Conservation (phyloP, 805 yeast genomes). For the Wickerhamiella dianesei region DNA sequence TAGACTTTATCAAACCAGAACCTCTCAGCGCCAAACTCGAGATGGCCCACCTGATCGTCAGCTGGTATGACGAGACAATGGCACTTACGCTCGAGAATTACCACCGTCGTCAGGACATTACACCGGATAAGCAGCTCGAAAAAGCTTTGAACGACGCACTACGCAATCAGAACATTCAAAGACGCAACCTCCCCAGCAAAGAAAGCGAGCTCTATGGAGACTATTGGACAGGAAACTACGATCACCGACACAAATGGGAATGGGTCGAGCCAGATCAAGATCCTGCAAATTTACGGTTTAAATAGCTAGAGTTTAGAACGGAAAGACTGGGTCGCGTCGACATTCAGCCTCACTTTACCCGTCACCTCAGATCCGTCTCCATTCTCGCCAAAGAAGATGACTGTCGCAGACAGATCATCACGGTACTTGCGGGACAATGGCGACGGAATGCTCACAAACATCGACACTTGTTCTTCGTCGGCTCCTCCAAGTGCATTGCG, state of each 20-base stretch:
- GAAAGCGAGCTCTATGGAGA: conserved; percentile 11
- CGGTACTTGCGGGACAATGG: conserved; percentile 86
- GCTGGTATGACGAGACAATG: conserved; percentile 16
- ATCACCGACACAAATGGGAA: conserved; percentile 31
- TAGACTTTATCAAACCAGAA: conserved; percentile 4
- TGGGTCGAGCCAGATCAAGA: conserved; percentile 44
- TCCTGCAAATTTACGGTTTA: conserved; percentile 25
- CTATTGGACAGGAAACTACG: conserved; percentile 13
- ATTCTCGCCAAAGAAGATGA: conserved; percentile 68
- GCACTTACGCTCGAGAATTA: conserved; percentile 9
- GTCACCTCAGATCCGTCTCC: conserved; percentile 12
- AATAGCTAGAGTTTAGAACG: conserved; percentile 14
- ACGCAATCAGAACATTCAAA: conserved; percentile 10
- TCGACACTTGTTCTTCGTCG: conserved; percentile 71
- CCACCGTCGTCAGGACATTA: conserved; percentile 3
- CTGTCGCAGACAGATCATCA: conserved; percentile 93
- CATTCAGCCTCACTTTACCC: conserved; percentile 22
- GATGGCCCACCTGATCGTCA: conserved; percentile 17
- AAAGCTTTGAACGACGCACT: conserved; percentile 7
- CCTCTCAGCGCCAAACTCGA: conserved; percentile 6
- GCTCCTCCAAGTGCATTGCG: conserved; percentile 91
- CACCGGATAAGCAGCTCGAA: conserved; percentile 3
- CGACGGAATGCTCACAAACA: conserved; percentile 79
- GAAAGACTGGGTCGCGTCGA: conserved; percentile 19
- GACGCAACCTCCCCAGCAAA: conserved; percentile 1